Percentiles rank a stretch among this genome's conserved stretches.
phyloP scores from a whole-genome alignment of 176 grass and related monocot species.

The Oryza meyeriana region DNA sequence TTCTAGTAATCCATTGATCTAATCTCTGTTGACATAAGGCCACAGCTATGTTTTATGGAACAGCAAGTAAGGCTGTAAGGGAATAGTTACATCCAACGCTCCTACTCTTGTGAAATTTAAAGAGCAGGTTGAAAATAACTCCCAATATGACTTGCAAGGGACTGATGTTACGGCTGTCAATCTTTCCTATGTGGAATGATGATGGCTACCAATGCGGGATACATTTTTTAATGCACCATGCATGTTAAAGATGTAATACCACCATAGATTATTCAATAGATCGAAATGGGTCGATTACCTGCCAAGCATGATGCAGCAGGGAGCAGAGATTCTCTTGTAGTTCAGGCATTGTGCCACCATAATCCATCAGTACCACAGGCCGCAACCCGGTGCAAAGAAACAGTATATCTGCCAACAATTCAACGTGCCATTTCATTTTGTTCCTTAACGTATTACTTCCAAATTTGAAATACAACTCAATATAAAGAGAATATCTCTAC shows the following conservation, averaged over 20 bases:
- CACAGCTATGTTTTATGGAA: not conserved
- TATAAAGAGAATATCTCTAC: not conserved
- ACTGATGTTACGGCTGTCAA: not conserved
- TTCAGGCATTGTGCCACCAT: constrained; percentile 64
- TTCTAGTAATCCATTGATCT: not conserved
- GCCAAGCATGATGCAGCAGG: constrained; percentile 40
- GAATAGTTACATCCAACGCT: not conserved
- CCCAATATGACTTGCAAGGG: not conserved
- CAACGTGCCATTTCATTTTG: not conserved
- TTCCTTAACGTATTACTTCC: not conserved
- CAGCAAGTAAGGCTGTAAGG: not conserved
- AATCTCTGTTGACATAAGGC: not conserved
- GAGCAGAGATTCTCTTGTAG: constrained; percentile 56
- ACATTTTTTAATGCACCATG: not conserved
- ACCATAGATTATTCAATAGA: not conserved
- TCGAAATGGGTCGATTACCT: constrained; percentile 17
- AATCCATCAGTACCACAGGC: constrained; percentile 57
- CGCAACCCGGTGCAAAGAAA: constrained; percentile 60
- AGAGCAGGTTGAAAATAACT: not conserved
- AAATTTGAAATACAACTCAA: not conserved
- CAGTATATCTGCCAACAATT: constrained; percentile 41
- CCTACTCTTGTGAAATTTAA: not conserved
- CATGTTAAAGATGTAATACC: not conserved
- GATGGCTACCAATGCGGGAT: not conserved
- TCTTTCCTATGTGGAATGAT: not conserved